Conservation (phyloP, 2,329 filamentous ascomycete species). For the Aspergillus sp. region DNA sequence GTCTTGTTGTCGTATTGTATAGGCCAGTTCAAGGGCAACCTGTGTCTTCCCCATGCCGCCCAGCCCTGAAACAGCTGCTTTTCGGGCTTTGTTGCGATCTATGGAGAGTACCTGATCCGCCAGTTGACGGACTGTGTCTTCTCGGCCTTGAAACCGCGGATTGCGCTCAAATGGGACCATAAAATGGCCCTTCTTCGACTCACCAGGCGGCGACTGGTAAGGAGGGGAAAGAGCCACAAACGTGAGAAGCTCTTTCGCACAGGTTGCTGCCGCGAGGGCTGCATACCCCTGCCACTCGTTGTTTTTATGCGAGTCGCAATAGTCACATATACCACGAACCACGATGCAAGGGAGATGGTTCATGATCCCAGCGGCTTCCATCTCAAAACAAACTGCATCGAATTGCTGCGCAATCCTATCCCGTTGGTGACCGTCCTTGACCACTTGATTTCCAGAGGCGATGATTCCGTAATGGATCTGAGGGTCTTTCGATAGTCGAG, state of each 20-base stretch:
- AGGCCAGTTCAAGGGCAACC: slow-evolving; percentile 26
- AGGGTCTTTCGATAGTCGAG: neutral
- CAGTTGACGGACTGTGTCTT: neutral
- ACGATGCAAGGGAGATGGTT: slow-evolving; percentile 14
- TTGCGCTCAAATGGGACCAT: neutral
- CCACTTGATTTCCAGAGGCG: neutral
- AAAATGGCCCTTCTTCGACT: neutral
- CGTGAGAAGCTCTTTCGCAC: neutral
- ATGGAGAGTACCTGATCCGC: neutral
- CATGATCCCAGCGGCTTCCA: slow-evolving; percentile 15
- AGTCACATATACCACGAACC: slow-evolving; percentile 18
- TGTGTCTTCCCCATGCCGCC: slow-evolving; percentile 25
- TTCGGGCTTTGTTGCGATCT: neutral
- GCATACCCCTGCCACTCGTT: neutral
- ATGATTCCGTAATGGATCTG: neutral
- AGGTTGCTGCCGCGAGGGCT: neutral
- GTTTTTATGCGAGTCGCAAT: slow-evolving; percentile 11
- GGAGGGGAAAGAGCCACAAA: rapidly evolving
- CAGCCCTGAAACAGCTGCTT: slow-evolving; percentile 8
- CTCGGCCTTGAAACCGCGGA: neutral
- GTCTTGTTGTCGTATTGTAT: slow-evolving; percentile 11
- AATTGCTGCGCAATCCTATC: neutral
- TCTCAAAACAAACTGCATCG: neutral
- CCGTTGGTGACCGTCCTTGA: neutral
- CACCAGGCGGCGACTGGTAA: neutral